A percentile compares a stretch with the other conserved stretches of the same genome.
phyloP scores from a whole-genome alignment of 2,329 filamentous ascomycete genomes.

The Fusarium stilboides region DNA sequence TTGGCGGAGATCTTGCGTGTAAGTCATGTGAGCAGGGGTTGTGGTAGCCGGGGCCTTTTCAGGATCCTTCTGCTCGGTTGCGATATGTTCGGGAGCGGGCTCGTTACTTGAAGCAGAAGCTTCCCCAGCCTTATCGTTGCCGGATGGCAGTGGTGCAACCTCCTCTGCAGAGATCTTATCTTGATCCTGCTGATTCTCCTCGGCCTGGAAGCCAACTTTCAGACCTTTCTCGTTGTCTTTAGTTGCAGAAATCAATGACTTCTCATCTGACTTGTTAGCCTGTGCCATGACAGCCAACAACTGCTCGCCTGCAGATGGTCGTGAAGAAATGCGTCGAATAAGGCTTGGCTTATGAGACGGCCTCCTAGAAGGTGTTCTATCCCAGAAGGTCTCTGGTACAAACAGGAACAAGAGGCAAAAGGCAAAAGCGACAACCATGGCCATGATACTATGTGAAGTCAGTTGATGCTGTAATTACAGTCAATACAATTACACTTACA shows the following conservation, averaged over 20 bases:
- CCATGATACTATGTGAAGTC: constrained; percentile 74
- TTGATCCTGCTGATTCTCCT: not conserved
- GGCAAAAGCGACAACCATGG: constrained; percentile 82
- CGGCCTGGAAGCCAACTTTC: not conserved
- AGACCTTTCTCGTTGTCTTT: not conserved
- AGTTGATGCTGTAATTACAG: not conserved
- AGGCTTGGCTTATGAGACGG: constrained; percentile 60
- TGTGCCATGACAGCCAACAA: constrained; percentile 54
- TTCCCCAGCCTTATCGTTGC: not conserved
- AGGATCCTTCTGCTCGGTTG: constrained; percentile 49
- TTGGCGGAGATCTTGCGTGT: constrained; percentile 78
- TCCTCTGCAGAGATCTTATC: not conserved
- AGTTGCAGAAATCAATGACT: not conserved
- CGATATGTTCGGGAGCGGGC: constrained; percentile 43
- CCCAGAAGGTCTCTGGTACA: constrained; percentile 96
- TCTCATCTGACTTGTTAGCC: not conserved
- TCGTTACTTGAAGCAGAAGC: constrained; percentile 8
- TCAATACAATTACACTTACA: constrained; percentile 63
- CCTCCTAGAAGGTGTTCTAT: constrained; percentile 75
- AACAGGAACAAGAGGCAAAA: constrained; percentile 85
- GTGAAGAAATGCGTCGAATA: constrained; percentile 55
- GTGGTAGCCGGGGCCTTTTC: constrained; percentile 59
- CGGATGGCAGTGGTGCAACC: not conserved
- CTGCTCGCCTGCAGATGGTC: not conserved
- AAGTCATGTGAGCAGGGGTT: constrained; percentile 61